Evolutionary conservation across 345 rosid species (phyloP), one percentile per base, ranked within the genome.

Genomic region (Turritis glabra): DNA sequence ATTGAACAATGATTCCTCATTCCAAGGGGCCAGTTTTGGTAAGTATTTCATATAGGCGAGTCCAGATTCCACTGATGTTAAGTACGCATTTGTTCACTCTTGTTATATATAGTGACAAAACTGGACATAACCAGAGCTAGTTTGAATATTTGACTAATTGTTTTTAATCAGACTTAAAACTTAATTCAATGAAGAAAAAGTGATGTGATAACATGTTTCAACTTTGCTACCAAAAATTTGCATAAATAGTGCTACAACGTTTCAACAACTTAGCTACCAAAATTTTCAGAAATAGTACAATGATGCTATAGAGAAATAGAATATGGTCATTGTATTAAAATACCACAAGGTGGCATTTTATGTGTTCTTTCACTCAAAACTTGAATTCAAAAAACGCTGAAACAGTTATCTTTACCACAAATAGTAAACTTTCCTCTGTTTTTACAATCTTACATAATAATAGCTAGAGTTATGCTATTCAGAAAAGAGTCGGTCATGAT

Each of bases 401-500:
- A 90, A 54, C 92, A 88, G 5, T 88, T 84, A 78, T 93, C 96
- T 27, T 85, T 86, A 54, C 97, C 91, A 27, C 94, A 91, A 14
- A 90, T 85, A 76, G 92, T 91, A 55, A 90, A 60, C 37, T 57
- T 33, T 72, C 80, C 35, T 71, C 64, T 14, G 53, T 71, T 74
- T 78, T 75, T 32, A 21, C 52, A 62, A 85, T 23, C 2, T 66
- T 46, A 46, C 22, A 8, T 8, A 46, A 2, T 17, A 46, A n/a
- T n/a, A n/a, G n/a, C n/a, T n/a, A n/a, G n/a, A n/a, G 53, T 32
- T 7, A 32, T 32, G 10, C 35, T 32, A 32, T 32, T 32, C 9
- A 32, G 35, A 32, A 32, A 32, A 32, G 35, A 48, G 26, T 19
- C 3, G 52, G 52, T 19, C 26, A 48, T 48, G 14, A 48, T 21